Base-by-base conservation (phyloP, 352 stramenopile genomes). In the Pythium sp. region DNA sequence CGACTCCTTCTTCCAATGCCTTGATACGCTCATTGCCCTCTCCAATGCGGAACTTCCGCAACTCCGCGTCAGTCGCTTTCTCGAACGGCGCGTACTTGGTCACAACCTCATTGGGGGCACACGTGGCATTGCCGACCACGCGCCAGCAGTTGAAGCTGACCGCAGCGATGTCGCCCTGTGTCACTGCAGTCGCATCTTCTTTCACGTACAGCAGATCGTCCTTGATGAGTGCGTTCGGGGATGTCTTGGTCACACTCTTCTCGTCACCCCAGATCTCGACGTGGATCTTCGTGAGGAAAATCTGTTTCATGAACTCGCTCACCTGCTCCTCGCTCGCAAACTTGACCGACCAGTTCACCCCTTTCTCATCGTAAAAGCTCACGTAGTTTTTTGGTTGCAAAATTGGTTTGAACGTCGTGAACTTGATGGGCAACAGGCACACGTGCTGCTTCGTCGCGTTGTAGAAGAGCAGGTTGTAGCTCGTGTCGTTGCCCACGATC, bases 1-100 rank as follows among this genome's bases (percentile, higher is more conserved):
- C 18, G 24, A 98, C 82, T 1, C 83, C 86, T 67, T 93, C 80
- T 72, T 98, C 94, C 49, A 98, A 70, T 41, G 92, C 92, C 32
- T 94, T 92, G 36, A 98, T 83, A 12, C 89, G 86, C 66, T 95
- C 80, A 15, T 72, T 85, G 55, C 86, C 83, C 30, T 96, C 92
- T 54, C 84, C 86, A 32, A 94, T 72, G 41, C 82, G 81, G 63
- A 94, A 87, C 68, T 94, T 94, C 65, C 83, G 81, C 38, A 92
- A 58, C 14, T 88, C 80, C 0, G 47, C 58, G 8, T 81, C 78
- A 6, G 46, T 72, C 3, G 80, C 73, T 56, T 89, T 84, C 58
- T 94, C 86, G 74, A 94, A 94, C 12, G 86, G 84, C 51, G 82
- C 61, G 66, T 94, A 94, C 67, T 94, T 94, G 34, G 78, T 88